Base-by-base conservation (phyloP, 257 asterid species). In the Thymus mandschuricus region DNA sequence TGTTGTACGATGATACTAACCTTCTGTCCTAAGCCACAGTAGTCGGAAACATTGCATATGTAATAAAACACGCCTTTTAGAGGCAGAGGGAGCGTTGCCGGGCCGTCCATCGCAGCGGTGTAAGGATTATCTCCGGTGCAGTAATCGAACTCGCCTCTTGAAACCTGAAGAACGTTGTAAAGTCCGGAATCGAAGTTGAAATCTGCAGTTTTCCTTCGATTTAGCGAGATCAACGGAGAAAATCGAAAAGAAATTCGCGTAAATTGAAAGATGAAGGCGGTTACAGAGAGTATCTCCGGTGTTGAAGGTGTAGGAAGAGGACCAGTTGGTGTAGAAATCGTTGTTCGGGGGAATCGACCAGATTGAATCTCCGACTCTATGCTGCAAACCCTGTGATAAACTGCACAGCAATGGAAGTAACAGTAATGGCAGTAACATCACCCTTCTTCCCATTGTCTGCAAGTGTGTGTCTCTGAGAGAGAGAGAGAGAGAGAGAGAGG, bases 261-360 rank as follows among this genome's bases (percentile, higher is more conserved):
- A 9, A 11, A 9, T n/a, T n/a, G n/a, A 10, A 0, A 58, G 0
- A 31, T 12, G 0, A 15, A n/a, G 67, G n/a, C 41, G 4, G 27
- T 68, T 83, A 89, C 96, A 80, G n/a, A 88, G 87, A 11, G 87
- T 69, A 11, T 88, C 97, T 72, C 90, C 89, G 2, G 77, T 49
- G 9, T 76, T 81, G 67, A 88, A 90, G 43, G 81, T 45, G 6
- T 64, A 72, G 8, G 88, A 79, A 21, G 93, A 82, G 10, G 97
- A 86, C 96, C 97, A 88, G 43, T 86, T 84, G 28, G 79, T 52
- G 78, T 86, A 90, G 81, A 88, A 90, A 79, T 75, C 72, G 55
- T 69, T 66, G 12, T 76, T 73, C 1, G 85, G 80, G 45, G 96
- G 92, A 45, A 88, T 84, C 2, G 97, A 86, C 97, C 97, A 86